These are phyloP conservation scores for Tuber aestivum DNA, from an alignment of 495 filamentous ascomycete species.

Conservation along the genomic window DNA sequence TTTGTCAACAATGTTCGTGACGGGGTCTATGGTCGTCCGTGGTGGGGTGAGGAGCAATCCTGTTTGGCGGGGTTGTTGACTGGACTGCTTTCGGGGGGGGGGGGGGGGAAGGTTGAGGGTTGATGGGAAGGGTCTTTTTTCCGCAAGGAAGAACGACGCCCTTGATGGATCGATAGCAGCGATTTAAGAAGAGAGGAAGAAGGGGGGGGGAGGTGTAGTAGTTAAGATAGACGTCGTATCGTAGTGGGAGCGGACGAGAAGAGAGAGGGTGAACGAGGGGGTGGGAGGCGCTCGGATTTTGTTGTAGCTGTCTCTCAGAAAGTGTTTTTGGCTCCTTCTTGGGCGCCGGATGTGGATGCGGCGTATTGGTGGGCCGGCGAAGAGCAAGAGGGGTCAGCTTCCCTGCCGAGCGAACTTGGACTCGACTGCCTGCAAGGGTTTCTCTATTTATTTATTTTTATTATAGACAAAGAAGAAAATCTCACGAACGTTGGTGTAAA, in stretches of 20 bases:
- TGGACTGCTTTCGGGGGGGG: constrained; percentile 24
- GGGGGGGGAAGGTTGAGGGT: constrained; percentile 23
- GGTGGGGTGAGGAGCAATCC: constrained; percentile 30
- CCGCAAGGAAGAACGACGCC: constrained; percentile 28
- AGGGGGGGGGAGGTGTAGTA: constrained; percentile 18
- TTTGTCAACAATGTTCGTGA: constrained; percentile 21
- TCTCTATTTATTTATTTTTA: not conserved
- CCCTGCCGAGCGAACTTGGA: constrained; percentile 34
- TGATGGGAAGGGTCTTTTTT: constrained; percentile 15
- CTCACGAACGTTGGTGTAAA: constrained; percentile 3
- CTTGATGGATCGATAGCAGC: constrained; percentile 32
- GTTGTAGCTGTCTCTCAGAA: constrained; percentile 35
- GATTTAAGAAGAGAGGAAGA: constrained; percentile 21
- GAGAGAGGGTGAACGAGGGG: constrained; percentile 32
- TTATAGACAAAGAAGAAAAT: constrained; percentile 4
- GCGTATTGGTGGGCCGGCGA: constrained; percentile 34
- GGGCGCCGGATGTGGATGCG: constrained; percentile 38
- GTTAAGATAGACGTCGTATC: constrained; percentile 12
- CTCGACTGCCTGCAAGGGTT: constrained; percentile 39
- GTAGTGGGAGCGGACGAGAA: no score
- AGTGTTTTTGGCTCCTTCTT: constrained; percentile 33
- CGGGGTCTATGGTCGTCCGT: constrained; percentile 20
- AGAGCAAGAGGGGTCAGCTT: constrained; percentile 36
- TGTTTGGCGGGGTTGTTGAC: constrained; percentile 39
- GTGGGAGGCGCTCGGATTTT: constrained; percentile 37